Evolutionary conservation across 2,329 filamentous ascomycete species (phyloP), one percentile per base, ranked within the genome.

Genomic region (Cladosporium sphaerospermum): DNA sequence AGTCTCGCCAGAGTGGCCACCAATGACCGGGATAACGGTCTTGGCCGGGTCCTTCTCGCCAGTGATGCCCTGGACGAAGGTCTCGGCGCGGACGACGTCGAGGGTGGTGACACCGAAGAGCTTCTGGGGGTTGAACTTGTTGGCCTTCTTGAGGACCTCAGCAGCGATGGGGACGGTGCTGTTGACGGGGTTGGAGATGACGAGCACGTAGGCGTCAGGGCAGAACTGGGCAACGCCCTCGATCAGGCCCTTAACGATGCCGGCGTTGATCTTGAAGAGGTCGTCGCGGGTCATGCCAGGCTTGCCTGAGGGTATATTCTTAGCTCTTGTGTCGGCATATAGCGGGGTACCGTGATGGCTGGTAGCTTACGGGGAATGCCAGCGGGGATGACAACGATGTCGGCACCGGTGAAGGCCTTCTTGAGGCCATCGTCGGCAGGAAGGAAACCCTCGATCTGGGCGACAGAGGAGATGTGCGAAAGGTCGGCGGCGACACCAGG

Each of bases 141-240:
- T 85, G 72, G 90, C 90, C 64, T 82, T 79, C 84, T 96, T 97
- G 72, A 99, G 85, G 57, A 96, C 88, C 80, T 99, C 93, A 64
- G 91, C 93, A 60, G 93, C 88, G 69, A 99, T 96, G 59, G 93
- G 93, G 54, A 99, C 93, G 54, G 93, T 99, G 50, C 90, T 96
- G 85, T 99, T 99, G 75, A 99, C 93, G 55, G 93, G 93, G 83
- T 99, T 99, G 68, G 92, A 97, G 75, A 99, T 99, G 78, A 99
- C 85, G 61, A 97, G 84, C 71, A 96, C 84, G 77, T 86, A 96
- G 53, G 93, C 93, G 73, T 96, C 95, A 70, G 93, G 93, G 71
- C 85, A 85, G 68, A 86, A 83, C 71, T 96, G 85, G 64, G 92
- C 90, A 65, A 89, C 83, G 50, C 88, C 85, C 79, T 95, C 87